These are phyloP conservation scores for Albophoma yamanashiensis DNA, from an alignment of 2,329 filamentous ascomycete genomes.

Conservation along the genomic window DNA sequence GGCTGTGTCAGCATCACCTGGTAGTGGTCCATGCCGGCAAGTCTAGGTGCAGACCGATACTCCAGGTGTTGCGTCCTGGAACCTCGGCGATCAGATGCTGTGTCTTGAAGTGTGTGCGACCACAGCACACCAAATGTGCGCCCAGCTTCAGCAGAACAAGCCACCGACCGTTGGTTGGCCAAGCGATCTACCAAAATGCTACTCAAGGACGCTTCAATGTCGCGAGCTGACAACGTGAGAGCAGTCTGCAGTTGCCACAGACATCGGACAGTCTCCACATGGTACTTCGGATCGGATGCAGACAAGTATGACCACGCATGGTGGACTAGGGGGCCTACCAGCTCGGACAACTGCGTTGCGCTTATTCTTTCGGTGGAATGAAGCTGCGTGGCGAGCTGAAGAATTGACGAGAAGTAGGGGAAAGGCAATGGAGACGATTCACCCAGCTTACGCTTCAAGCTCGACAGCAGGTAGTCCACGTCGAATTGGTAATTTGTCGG, in stretches of 20 bases:
- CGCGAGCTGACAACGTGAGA: conserved; percentile 54
- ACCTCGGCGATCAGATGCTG: conserved; percentile 38
- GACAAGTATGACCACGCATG: conserved; percentile 74
- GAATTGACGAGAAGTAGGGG: conserved; percentile 44
- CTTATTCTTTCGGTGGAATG: conserved; percentile 42
- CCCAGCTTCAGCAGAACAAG: conserved; percentile 46
- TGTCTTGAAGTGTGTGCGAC: conserved; percentile 65
- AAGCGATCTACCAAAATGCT: conserved; percentile 52
- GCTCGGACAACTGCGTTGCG: conserved; percentile 40
- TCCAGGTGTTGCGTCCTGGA: conserved; percentile 31
- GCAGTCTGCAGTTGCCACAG: conserved; percentile 77
- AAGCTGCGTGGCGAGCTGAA: conserved; percentile 47
- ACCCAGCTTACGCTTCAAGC: conserved; percentile 38
- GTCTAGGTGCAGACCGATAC: conserved; percentile 24
- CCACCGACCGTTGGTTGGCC: conserved; percentile 5
- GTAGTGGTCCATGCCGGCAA: conserved; percentile 50
- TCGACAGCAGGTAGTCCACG: conserved; percentile 34
- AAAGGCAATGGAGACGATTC: conserved; percentile 32
- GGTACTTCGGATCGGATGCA: conserved; percentile 77
- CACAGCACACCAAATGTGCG: conserved; percentile 67
- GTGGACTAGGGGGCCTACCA: conserved; percentile 59
- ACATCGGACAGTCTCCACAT: conserved; percentile 81
- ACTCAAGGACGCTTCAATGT: conserved; percentile 71
- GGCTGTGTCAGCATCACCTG: conserved; percentile 71
- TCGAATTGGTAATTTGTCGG: conserved; percentile 31